A percentile compares a stretch with the other conserved stretches of the same genome.
Conservation (phyloP, 2,329 filamentous ascomycete species). For the Ceratocystis smalleyi region DNA sequence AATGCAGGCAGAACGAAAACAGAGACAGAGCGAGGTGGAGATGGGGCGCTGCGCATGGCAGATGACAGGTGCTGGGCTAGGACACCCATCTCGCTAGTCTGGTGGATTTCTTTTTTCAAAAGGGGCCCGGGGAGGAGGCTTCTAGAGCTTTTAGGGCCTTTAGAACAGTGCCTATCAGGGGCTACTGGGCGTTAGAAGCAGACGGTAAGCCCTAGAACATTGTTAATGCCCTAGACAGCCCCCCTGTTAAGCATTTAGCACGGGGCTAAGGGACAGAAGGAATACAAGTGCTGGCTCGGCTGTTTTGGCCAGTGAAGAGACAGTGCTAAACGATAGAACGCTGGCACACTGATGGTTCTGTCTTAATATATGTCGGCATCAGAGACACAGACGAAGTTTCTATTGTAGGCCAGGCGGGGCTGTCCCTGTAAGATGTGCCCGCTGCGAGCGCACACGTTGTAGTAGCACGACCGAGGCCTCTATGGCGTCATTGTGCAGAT, state of each 20-base stretch:
- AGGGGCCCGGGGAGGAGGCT: background rate
- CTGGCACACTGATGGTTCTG: background rate
- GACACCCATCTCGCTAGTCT: background rate
- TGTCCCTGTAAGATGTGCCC: background rate
- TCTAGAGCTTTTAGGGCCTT: background rate
- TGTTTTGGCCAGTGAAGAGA: background rate
- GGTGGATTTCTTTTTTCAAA: background rate
- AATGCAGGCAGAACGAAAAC: background rate
- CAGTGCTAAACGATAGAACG: background rate
- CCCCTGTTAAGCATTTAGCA: background rate
- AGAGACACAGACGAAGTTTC: too few relatives aligned
- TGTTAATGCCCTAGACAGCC: background rate
- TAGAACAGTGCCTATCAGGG: background rate
- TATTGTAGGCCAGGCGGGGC: too few relatives aligned
- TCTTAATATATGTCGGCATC: too few relatives aligned
- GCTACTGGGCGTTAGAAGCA: background rate
- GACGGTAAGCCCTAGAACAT: background rate
- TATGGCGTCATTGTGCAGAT: background rate
- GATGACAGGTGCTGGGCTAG: too few relatives aligned
- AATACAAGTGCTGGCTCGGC: background rate
- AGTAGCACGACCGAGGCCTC: background rate
- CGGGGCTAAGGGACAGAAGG: background rate
- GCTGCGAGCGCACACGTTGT: background rate
- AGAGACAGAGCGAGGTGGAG: background rate
- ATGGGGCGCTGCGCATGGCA: background rate